A percentile compares a stretch with the other conserved stretches of the same genome.
Evolutionary conservation across 345 rosid genomes (phyloP).

Genomic region (Populus nigra): DNA sequence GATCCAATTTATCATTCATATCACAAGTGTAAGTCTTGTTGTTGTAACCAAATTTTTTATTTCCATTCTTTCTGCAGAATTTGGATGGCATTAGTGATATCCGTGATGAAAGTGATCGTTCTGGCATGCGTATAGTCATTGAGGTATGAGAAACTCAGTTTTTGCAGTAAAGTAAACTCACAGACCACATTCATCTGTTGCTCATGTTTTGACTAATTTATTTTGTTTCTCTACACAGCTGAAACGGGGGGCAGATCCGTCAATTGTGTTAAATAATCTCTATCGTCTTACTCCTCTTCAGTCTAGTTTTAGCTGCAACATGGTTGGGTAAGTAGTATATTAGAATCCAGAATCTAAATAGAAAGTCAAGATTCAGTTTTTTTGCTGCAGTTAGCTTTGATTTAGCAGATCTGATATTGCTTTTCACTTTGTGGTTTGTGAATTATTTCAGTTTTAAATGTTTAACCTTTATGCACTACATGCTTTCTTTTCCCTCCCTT

Average conservation of each 20-base stretch:
- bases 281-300: conserved; percentile 89
- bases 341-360: not conserved
- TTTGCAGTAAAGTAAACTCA: not conserved
- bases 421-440: not conserved
- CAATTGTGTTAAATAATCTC: conserved; percentile 76
- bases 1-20: too few species aligned
- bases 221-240: conserved; percentile 43
- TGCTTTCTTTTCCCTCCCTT: too few species aligned
- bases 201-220: not conserved
- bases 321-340: conserved; percentile 70
- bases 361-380: not conserved
- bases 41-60: not conserved
- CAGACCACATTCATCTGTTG: too few species aligned
- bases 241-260: conserved; percentile 88
- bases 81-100: conserved; percentile 93
- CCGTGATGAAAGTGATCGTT: conserved; percentile 94
- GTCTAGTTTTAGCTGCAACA: conserved; percentile 94
- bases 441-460: too few species aligned
- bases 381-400: not conserved
- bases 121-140: conserved; percentile 91
- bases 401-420: not conserved
- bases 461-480: too few species aligned
- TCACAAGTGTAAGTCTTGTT: not conserved
- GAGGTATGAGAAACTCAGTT: conserved; percentile 51
- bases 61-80: conserved; percentile 41